A percentile compares a stretch with the other conserved stretches of the same genome.
Evolutionary conservation across 495 filamentous ascomycete species (phyloP).

Genomic region (Bryoglossum gracile): DNA sequence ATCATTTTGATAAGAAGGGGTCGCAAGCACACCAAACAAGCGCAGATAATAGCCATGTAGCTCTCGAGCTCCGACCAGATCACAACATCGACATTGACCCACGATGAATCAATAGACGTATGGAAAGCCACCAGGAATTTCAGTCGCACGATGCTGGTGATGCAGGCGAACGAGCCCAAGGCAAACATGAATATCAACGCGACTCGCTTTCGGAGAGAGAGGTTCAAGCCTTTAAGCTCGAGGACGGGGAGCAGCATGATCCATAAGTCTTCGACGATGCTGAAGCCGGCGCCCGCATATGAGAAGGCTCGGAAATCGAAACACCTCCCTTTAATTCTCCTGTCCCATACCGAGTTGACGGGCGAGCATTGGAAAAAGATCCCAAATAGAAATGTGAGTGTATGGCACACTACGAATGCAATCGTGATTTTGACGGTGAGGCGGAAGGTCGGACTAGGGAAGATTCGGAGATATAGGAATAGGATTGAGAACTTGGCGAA

Average conservation of each 20-base stretch:
- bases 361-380: conserved; percentile 38
- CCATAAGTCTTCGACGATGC: conserved; percentile 32
- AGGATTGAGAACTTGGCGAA: conserved; percentile 40
- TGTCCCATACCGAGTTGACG: conserved; percentile 27
- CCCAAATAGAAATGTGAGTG: conserved; percentile 31
- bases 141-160: conserved; percentile 32
- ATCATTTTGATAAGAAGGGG: conserved; percentile 22
- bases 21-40: conserved; percentile 33
- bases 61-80: conserved; percentile 43
- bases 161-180: conserved; percentile 16
- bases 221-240: conserved; percentile 27
- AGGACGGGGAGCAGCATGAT: conserved; percentile 31
- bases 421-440: conserved; percentile 22
- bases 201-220: conserved; percentile 32
- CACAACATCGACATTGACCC: conserved; percentile 34
- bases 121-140: conserved; percentile 32
- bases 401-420: conserved; percentile 29
- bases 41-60: conserved; percentile 41
- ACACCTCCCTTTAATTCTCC: conserved; percentile 22
- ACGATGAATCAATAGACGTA: conserved; percentile 26
- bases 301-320: conserved; percentile 26
- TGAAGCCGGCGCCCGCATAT: conserved; percentile 29
- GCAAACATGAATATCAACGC: conserved; percentile 2
- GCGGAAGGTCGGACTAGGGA: conserved; percentile 30
- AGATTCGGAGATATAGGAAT: conserved; percentile 43